A percentile compares a stretch with the other conserved stretches of the same genome.
These are phyloP conservation scores for Vachellia collinsii DNA, from an alignment of 306 rosid genomes.

Conservation along the genomic window DNA sequence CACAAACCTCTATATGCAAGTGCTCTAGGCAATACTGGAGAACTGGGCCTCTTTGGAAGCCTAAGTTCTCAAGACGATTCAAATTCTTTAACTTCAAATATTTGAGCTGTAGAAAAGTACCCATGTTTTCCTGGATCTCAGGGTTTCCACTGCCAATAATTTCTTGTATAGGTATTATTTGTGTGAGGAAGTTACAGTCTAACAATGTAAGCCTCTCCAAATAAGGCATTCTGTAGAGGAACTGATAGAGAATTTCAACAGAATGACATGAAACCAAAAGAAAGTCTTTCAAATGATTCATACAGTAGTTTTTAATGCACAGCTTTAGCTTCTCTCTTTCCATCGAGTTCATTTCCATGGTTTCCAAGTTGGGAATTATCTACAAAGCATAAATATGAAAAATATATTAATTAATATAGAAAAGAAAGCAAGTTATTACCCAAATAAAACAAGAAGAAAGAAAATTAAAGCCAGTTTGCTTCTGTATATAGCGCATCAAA, in stretches of 20 bases:
- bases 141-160: too few relatives aligned
- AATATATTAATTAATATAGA: neutral
- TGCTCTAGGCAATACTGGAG: neutral
- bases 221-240: slow-evolving; percentile 33
- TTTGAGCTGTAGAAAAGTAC: neutral
- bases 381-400: neutral
- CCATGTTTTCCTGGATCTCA: neutral
- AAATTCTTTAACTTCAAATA: neutral
- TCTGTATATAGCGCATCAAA: neutral
- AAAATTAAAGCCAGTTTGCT: too few relatives aligned
- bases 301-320: neutral
- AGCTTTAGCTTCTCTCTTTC: neutral
- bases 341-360: neutral
- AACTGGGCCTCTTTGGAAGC: neutral
- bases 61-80: neutral
- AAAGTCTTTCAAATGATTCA: slow-evolving; percentile 20
- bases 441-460: too few relatives aligned
- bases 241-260: neutral
- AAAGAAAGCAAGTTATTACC: neutral
- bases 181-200: neutral
- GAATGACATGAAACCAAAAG: neutral
- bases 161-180: neutral
- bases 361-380: slow-evolving; percentile 26
- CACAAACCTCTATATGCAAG: neutral
- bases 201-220: neutral